These are phyloP conservation scores for Diaporthe helianthi DNA, from an alignment of 2,329 filamentous ascomycete species.

Conservation along the genomic window DNA sequence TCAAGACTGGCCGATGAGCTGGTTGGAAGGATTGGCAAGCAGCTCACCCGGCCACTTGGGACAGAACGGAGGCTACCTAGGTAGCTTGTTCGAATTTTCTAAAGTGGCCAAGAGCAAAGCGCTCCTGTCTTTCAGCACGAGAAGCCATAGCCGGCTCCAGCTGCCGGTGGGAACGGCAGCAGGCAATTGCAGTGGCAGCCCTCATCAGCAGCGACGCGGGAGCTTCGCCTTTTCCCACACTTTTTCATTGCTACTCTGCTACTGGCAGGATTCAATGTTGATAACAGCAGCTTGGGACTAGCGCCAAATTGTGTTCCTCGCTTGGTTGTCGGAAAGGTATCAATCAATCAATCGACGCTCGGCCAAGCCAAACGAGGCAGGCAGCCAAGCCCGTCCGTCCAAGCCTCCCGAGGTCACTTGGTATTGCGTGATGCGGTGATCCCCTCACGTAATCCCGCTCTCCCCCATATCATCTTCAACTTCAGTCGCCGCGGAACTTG, in stretches of 20 bases:
- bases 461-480: neutral
- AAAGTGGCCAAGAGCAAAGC: neutral
- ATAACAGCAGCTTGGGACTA: conserved; percentile 8
- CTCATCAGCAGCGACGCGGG: neutral
- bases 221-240: neutral
- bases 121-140: neutral
- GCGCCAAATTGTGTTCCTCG: neutral
- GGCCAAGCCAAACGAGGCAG: neutral
- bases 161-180: neutral
- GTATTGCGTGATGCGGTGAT: conserved; percentile 29
- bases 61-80: neutral
- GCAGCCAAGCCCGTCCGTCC: conserved; percentile 19
- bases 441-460: conserved; percentile 28
- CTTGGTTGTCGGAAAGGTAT: neutral
- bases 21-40: neutral
- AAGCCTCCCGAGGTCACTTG: conserved; percentile 11
- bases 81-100: neutral
- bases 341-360: neutral
- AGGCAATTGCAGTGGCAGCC: neutral
- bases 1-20: neutral
- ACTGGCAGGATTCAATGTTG: neutral
- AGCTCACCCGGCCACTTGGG: neutral
- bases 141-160: neutral
- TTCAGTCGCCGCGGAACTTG: neutral
- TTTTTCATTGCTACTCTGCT: neutral